A percentile compares a stretch with the other conserved stretches of the same genome.
These are phyloP conservation scores for Aspergillus pseudoterreus DNA, from an alignment of 2,329 filamentous ascomycete genomes.

Conservation along the genomic window DNA sequence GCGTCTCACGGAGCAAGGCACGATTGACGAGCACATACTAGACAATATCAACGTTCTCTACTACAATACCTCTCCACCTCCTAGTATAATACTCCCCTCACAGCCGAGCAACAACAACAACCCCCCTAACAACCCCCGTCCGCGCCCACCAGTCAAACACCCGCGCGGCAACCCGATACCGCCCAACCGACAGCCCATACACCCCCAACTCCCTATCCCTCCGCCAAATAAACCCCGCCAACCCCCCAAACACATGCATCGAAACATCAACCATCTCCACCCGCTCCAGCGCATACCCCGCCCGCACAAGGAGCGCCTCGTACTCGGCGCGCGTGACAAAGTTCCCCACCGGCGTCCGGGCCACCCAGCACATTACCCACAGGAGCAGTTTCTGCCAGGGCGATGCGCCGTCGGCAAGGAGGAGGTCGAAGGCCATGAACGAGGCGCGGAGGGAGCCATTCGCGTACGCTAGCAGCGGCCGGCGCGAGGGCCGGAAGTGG, in stretches of 20 bases:
- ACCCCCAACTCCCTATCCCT: slow-evolving; percentile 31
- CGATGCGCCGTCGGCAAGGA: slow-evolving; percentile 30
- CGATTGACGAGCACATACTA: slow-evolving; percentile 12
- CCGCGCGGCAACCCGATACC: slow-evolving; percentile 28
- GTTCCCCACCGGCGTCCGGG: slow-evolving; percentile 48
- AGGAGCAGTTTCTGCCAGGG: slow-evolving; percentile 33
- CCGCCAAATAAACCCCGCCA: slow-evolving; percentile 44
- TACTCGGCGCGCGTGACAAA: slow-evolving; percentile 50
- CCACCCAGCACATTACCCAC: slow-evolving; percentile 43
- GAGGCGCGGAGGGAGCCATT: slow-evolving; percentile 43
- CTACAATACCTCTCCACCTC: neutral
- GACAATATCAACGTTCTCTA: neutral
- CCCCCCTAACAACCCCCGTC: slow-evolving; percentile 35
- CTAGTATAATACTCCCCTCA: slow-evolving; percentile 7
- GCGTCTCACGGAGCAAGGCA: slow-evolving; percentile 16
- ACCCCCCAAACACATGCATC: slow-evolving; percentile 49
- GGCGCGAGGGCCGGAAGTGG: slow-evolving; percentile 54
- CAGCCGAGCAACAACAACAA: slow-evolving; percentile 35
- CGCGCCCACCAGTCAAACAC: slow-evolving; percentile 44
- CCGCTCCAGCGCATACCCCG: slow-evolving; percentile 44
- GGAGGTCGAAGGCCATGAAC: slow-evolving; percentile 55
- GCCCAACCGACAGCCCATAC: slow-evolving; percentile 34
- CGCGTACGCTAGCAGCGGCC: slow-evolving; percentile 44
- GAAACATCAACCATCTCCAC: slow-evolving; percentile 52
- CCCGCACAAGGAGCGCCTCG: slow-evolving; percentile 40